phyloP scores from a whole-genome alignment of 768 basidiomycete genomes.

The Rubroboletus pulcherrimus region DNA sequence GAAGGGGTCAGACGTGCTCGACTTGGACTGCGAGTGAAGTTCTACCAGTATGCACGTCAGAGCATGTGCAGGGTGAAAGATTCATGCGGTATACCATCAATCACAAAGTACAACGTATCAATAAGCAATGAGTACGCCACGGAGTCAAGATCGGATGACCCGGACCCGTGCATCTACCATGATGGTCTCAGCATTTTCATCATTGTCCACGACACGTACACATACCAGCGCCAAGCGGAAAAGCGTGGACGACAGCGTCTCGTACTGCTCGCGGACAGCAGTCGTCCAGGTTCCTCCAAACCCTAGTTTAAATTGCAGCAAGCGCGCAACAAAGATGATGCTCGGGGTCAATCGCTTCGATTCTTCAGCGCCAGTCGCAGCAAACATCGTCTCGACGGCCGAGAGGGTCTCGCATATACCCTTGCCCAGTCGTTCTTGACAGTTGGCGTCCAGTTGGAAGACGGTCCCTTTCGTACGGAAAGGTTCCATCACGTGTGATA shows the following conservation, averaged over 20 bases:
- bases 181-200: neutral
- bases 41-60: slow-evolving; percentile 39
- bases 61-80: no score
- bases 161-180: slow-evolving; percentile 50
- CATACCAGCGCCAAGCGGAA: slow-evolving; percentile 53
- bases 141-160: slow-evolving; percentile 46
- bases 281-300: slow-evolving; percentile 58
- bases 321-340: slow-evolving; percentile 56
- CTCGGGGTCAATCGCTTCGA: slow-evolving; percentile 35
- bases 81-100: slow-evolving; percentile 54
- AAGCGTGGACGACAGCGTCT: slow-evolving; percentile 39
- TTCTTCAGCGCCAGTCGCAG: slow-evolving; percentile 17
- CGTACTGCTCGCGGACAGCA: slow-evolving; percentile 44
- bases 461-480: slow-evolving; percentile 47
- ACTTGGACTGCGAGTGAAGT: slow-evolving; percentile 56
- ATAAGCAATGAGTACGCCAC: slow-evolving; percentile 62
- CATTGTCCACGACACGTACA: slow-evolving; percentile 11
- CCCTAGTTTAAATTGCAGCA: slow-evolving; percentile 71
- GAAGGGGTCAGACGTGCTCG: slow-evolving; percentile 53
- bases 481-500: slow-evolving; percentile 66
- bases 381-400: slow-evolving; percentile 36
- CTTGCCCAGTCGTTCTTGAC: slow-evolving; percentile 55
- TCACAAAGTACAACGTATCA: slow-evolving; percentile 69
- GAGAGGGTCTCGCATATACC: slow-evolving; percentile 47
- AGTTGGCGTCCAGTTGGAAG: slow-evolving; percentile 44